phyloP scores from a whole-genome alignment of 345 rosid species.

The Heritiera littoralis region DNA sequence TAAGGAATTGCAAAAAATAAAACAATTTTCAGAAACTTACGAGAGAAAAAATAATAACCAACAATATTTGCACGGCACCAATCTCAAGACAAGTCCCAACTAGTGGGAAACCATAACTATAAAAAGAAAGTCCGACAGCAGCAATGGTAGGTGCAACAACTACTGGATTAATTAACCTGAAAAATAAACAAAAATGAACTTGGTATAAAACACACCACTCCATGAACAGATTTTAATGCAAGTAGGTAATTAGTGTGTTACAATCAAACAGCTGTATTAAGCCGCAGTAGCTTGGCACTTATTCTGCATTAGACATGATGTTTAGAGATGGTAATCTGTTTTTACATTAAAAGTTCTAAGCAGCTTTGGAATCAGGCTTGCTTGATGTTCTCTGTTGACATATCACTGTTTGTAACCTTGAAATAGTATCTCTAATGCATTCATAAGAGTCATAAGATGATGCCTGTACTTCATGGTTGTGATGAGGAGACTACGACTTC shows the following conservation, averaged over 20 bases:
- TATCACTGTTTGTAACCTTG: neutral
- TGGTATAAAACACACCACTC: neutral
- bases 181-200: constrained; percentile 24
- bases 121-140: constrained; percentile 95
- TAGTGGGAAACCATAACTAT: constrained; percentile 87
- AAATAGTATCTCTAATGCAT: neutral
- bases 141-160: constrained; percentile 99
- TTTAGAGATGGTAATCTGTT: neutral
- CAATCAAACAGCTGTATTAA: neutral
- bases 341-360: neutral
- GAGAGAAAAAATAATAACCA: constrained; percentile 86
- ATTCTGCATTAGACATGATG: constrained; percentile 2
- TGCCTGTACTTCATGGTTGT: neutral
- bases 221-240: neutral
- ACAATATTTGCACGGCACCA: constrained; percentile 75
- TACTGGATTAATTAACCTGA: constrained; percentile 93
- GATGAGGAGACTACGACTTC: neutral
- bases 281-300: neutral
- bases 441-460: neutral
- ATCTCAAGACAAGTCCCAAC: constrained; percentile 94
- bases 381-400: neutral
- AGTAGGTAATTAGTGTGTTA: neutral
- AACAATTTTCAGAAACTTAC: constrained; percentile 49
- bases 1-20: neutral
- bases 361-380: neutral